Conservation (phyloP, 306 rosid genomes). For the Casuarina cunninghamiana region DNA sequence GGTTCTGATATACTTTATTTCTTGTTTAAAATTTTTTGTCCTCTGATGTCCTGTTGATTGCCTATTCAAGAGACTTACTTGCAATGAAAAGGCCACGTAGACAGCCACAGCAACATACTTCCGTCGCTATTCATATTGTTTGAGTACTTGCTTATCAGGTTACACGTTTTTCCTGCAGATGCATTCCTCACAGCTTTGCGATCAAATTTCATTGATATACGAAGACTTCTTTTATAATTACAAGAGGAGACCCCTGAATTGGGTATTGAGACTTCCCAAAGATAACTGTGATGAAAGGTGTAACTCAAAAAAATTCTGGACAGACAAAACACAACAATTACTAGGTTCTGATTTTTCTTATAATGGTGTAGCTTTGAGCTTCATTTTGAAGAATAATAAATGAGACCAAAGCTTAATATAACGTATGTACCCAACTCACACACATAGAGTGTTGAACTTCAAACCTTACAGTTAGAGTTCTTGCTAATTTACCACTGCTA, state of each 20-base stretch:
- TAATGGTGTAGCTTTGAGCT: slow-evolving; percentile 19
- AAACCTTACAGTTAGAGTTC: too few relatives aligned
- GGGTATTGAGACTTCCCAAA: slow-evolving; percentile 29
- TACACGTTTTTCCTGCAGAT: slow-evolving; percentile 52
- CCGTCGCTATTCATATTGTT: neutral
- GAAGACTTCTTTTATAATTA: slow-evolving; percentile 72
- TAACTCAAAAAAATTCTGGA: neutral
- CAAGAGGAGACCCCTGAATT: slow-evolving; percentile 11
- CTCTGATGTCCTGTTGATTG: slow-evolving; percentile 7
- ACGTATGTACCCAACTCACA: too few relatives aligned
- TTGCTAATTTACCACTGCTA: too few relatives aligned
- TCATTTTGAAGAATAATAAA: slow-evolving; percentile 22
- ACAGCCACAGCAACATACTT: slow-evolving; percentile 4
- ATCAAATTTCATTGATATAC: slow-evolving; percentile 81
- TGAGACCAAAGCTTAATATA: too few relatives aligned
- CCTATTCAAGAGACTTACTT: neutral
- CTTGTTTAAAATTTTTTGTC: slow-evolving; percentile 1
- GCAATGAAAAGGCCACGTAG: neutral
- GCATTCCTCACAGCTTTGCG: slow-evolving; percentile 71
- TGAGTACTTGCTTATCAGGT: slow-evolving; percentile 23
- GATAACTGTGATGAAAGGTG: slow-evolving; percentile 25
- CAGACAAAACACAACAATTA: neutral
- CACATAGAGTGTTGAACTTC: too few relatives aligned
- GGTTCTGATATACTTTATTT: neutral
- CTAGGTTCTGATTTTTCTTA: slow-evolving; percentile 32